These are phyloP conservation scores for Cordyceps javanica DNA, from an alignment of 2,329 filamentous ascomycete species.

Conservation along the genomic window DNA sequence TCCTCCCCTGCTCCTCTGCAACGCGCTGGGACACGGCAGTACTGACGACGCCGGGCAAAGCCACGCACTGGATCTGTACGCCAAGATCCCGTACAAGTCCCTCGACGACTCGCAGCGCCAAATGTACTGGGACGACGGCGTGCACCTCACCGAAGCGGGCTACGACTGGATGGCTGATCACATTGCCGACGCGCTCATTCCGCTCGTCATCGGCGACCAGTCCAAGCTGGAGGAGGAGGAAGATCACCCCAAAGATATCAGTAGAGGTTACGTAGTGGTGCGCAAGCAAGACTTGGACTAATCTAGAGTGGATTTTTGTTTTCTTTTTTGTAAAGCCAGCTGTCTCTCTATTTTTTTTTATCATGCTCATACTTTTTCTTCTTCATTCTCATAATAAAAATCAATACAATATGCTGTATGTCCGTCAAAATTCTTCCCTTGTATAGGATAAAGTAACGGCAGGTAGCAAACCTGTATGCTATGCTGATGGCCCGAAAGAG, in stretches of 20 bases:
- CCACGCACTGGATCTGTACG: constrained; percentile 49
- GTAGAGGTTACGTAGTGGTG: constrained; percentile 49
- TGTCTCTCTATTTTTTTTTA: too few species aligned
- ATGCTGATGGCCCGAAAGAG: not conserved
- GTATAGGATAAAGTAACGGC: not conserved
- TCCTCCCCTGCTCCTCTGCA: too few species aligned
- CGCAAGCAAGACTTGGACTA: constrained; percentile 46
- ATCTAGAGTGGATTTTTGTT: constrained; percentile 5
- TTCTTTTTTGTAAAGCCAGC: not conserved
- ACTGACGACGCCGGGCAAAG: not conserved
- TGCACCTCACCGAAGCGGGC: constrained; percentile 52
- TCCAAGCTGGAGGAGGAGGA: constrained; percentile 39
- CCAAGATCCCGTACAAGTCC: constrained; percentile 46
- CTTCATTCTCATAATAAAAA: not conserved
- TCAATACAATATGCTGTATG: not conserved
- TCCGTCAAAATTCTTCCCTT: not conserved
- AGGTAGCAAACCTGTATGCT: not conserved
- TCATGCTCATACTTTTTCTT: not conserved
- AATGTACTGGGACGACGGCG: constrained; percentile 53
- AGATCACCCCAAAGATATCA: constrained; percentile 39
- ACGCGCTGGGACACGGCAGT: too few species aligned
- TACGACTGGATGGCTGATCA: constrained; percentile 58
- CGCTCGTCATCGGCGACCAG: constrained; percentile 29
- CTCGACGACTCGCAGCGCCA: constrained; percentile 40
- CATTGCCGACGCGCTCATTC: constrained; percentile 47